Conservation (phyloP, 805 yeast genomes). For the Candida fluviatilis region DNA sequence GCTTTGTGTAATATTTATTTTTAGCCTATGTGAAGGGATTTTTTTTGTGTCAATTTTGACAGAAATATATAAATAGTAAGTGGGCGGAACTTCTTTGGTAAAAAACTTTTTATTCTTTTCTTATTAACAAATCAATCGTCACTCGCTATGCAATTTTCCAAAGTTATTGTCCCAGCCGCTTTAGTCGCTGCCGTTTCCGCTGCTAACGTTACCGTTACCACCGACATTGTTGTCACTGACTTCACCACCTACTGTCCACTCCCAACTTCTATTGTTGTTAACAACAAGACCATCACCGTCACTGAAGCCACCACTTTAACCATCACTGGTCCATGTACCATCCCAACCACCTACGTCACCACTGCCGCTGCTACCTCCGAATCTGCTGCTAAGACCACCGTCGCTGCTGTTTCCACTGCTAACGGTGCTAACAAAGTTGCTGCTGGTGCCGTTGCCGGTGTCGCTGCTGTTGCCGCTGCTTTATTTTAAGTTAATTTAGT, state of each 20-base stretch:
- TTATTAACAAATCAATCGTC: background rate
- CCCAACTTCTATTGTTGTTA: conserved; percentile 48
- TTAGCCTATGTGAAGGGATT: background rate
- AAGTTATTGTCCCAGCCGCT: conserved; percentile 35
- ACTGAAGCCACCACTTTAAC: conserved; percentile 78
- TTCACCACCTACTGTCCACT: conserved; percentile 77
- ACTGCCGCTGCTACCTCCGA: conserved; percentile 16
- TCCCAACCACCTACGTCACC: conserved; percentile 43
- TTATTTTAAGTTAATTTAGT: conserved; percentile 31
- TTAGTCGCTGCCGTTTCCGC: conserved; percentile 42
- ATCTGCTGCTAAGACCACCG: conserved; percentile 12
- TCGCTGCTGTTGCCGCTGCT: conserved; percentile 48
- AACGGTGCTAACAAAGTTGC: conserved; percentile 42
- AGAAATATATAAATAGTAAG: background rate
- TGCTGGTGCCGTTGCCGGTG: conserved; percentile 49
- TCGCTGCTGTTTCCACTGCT: conserved; percentile 23
- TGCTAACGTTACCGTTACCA: conserved; percentile 45
- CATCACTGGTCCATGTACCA: conserved; percentile 84
- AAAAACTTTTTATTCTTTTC: background rate
- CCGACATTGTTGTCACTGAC: conserved; percentile 59
- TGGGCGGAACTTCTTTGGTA: too few relatives aligned
- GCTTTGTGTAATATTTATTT: background rate
- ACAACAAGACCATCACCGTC: conserved; percentile 58
- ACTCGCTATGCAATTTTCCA: conserved; percentile 32
- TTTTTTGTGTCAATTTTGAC: background rate